Conservation (phyloP, 169 alveolate genomes). For the Plasmodium fragile region DNA sequence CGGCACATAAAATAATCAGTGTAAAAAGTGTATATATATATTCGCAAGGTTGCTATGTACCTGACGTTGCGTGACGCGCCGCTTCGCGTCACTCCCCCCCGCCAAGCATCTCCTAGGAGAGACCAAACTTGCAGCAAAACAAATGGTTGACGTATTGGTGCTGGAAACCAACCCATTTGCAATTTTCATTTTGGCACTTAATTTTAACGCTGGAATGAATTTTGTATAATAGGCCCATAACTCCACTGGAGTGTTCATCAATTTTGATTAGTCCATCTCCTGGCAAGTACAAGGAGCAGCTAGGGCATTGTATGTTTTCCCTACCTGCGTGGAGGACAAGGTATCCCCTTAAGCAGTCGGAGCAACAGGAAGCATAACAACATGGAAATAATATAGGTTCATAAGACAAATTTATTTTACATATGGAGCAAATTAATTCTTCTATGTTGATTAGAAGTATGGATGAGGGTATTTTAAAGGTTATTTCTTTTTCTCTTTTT, state of each 20-base stretch:
- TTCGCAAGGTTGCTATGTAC: not conserved
- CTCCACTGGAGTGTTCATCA: slow-evolving; percentile 45
- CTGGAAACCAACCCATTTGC: slow-evolving; percentile 60
- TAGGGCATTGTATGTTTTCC: slow-evolving; percentile 27
- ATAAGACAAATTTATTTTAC: slow-evolving; percentile 51
- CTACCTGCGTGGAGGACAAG: not conserved
- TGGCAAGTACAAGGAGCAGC: slow-evolving; percentile 1
- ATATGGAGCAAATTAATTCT: slow-evolving; percentile 59
- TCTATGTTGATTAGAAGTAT: slow-evolving; percentile 31
- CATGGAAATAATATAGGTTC: slow-evolving; percentile 63
- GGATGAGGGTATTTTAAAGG: slow-evolving; percentile 58
- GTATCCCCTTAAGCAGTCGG: slow-evolving; percentile 48
- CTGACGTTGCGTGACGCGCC: not conserved
- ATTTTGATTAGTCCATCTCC: slow-evolving; percentile 45
- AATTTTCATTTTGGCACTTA: slow-evolving; percentile 23
- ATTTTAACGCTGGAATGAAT: slow-evolving; percentile 47
- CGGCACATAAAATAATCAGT: not conserved
- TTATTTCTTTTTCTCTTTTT: slow-evolving; percentile 54
- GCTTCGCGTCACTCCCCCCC: not conserved
- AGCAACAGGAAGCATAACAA: slow-evolving; percentile 55
- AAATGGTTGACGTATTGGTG: slow-evolving; percentile 47
- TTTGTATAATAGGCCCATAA: slow-evolving; percentile 43
- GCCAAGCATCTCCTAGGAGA: not conserved
- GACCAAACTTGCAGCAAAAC: slow-evolving; percentile 39
- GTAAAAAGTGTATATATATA: not conserved